Conservation (phyloP, 2,329 filamentous ascomycete species). For the Dactylonectria estremocensis region DNA sequence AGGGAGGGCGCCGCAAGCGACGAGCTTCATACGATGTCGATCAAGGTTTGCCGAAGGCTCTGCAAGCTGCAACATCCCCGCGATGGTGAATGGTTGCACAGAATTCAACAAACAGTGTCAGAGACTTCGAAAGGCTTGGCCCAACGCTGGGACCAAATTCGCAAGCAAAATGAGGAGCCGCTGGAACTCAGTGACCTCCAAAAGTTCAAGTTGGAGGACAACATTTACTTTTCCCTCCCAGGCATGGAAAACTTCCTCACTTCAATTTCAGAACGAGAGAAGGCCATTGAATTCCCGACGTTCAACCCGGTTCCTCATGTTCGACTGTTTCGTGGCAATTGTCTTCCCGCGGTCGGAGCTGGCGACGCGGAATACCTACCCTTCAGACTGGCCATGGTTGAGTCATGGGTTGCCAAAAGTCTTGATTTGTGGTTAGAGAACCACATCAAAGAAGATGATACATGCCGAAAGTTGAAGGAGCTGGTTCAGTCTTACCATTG, state of each 20-base stretch:
- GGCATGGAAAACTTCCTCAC: conserved; percentile 31
- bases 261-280: conserved; percentile 7
- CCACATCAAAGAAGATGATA: conserved; percentile 38
- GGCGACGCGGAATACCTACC: conserved; percentile 4
- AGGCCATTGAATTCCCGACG: not conserved
- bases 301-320: conserved; percentile 32
- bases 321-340: not conserved
- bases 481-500: conserved; percentile 57
- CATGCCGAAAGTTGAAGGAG: conserved; percentile 49
- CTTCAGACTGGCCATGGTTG: conserved; percentile 57
- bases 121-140: not conserved
- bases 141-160: conserved; percentile 31
- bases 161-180: not conserved
- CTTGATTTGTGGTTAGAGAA: conserved; percentile 58
- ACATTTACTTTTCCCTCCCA: conserved; percentile 26
- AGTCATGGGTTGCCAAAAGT: conserved; percentile 62
- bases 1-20: conserved; percentile 9
- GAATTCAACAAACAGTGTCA: conserved; percentile 14
- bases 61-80: conserved; percentile 23
- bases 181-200: conserved; percentile 6
- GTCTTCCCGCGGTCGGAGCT: conserved; percentile 6
- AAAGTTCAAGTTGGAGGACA: conserved; percentile 9
- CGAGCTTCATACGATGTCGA: conserved; percentile 30
- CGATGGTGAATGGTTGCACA: conserved; percentile 24
- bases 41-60: conserved; percentile 32